Evolutionary conservation across 129 eudicot species (phyloP), one percentile per base, ranked within the genome.

Genomic region (Saposhnikovia divaricata): DNA sequence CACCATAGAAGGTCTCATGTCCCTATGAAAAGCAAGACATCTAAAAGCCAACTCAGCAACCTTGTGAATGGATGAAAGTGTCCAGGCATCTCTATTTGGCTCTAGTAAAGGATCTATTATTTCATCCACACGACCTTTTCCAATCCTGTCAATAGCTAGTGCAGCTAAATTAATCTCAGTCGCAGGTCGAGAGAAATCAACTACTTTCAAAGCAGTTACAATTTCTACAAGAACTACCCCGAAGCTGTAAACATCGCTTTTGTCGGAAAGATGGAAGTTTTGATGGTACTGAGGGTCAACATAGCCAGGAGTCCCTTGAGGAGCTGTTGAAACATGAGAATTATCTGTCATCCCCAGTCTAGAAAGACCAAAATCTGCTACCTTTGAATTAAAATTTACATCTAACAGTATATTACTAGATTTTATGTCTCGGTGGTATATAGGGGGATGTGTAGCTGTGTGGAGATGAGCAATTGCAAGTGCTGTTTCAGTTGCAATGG

Each of bases 231-330:
- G 91, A 78, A 94, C 97, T 59, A 94, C 98, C 37, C 98, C 98
- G 10, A 88, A 91, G 78, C 98, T 94, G 85, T 94, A 94, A 50
- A 94, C 98, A 76, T 94, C 98, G 55, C 97, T 94, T 75, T 94
- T 94, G 75, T 94, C 97, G 40, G 98, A 92, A 40, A 94, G 96
- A 85, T 94, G 93, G 85, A 81, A 94, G 83, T 90, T 92, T 78
- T 94, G 98, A 82, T 94, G 98, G 80, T 94, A 94, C 57, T 94
- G 91, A 34, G 98, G 98, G 85, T 94, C 98, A 2, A 94, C 96
- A 43, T 94, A 94, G 80, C 98, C 98, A 2, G 98, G 98, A 18
- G 98, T 94, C 69, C 98, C 98, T 81, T 94, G 98, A 42, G 98
- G 98, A 51, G 97, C 98, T 15, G 98, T 94, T 31, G 97, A 94